These are phyloP conservation scores for Nicotiana paniculata DNA, from an alignment of 257 asterid species.

Conservation along the genomic window DNA sequence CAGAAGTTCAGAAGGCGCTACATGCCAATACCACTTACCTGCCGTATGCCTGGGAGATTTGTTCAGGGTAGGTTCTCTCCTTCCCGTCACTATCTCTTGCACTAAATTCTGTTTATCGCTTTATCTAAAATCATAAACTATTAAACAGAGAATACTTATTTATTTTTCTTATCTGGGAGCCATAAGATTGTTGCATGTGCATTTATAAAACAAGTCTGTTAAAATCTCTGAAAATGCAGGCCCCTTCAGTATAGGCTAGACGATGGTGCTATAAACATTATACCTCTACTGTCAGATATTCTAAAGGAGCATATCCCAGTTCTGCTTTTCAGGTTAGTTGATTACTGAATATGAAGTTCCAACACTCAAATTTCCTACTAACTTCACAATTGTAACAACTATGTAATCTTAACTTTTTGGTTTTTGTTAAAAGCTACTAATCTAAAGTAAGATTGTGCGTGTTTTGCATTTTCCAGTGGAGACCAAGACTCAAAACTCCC, in stretches of 20 bases:
- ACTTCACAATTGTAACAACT: background rate
- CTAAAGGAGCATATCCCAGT: slow-evolving; percentile 12
- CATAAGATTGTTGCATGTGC: background rate
- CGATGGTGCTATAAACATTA: background rate
- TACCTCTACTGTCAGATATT: slow-evolving; percentile 15
- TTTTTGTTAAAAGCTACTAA: background rate
- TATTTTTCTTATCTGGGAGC: background rate
- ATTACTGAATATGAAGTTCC: background rate
- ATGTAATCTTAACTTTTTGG: background rate
- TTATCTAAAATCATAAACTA: background rate
- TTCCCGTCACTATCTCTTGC: background rate
- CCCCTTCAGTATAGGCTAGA: background rate
- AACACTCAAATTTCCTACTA: too few species aligned
- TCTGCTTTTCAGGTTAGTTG: slow-evolving; percentile 24
- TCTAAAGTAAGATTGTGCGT: background rate
- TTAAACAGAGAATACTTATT: background rate
- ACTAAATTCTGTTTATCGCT: background rate
- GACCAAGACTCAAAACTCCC: slow-evolving; percentile 25
- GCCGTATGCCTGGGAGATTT: slow-evolving; percentile 13
- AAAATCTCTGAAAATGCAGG: slow-evolving; percentile 12
- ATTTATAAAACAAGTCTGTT: background rate
- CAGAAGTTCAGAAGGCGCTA: slow-evolving; percentile 22
- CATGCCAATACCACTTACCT: slow-evolving; percentile 12
- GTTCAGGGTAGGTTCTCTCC: slow-evolving; percentile 12
- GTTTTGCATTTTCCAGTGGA: slow-evolving; percentile 3